Evolutionary conservation across 345 rosid genomes (phyloP).

Genomic region (Litchi chinensis): DNA sequence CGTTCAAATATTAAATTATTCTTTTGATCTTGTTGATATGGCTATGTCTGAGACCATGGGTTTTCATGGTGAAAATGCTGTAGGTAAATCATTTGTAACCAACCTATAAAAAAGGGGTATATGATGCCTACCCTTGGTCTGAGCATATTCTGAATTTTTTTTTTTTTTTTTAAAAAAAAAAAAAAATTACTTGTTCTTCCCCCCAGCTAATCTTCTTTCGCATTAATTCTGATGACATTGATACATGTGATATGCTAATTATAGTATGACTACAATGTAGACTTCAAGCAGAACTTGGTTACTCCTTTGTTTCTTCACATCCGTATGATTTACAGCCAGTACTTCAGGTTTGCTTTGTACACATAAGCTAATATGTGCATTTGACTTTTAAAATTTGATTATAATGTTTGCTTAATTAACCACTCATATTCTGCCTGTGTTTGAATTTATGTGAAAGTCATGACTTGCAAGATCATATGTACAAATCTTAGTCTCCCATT

Average conservation of each 20-base stretch:
- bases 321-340: neutral
- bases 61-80: neutral
- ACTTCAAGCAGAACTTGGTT: too few relatives aligned
- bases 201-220: too few relatives aligned
- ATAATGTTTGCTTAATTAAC: neutral
- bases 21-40: neutral
- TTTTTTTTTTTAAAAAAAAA: too few relatives aligned
- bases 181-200: too few relatives aligned
- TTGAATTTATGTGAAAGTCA: neutral
- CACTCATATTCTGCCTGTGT: neutral
- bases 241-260: neutral
- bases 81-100: neutral
- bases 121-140: neutral
- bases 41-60: neutral
- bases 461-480: neutral
- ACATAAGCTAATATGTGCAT: neutral
- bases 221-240: too few relatives aligned
- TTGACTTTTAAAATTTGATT: neutral
- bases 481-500: neutral
- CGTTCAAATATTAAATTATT: neutral
- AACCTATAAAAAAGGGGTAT: neutral
- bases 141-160: neutral
- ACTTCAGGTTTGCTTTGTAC: neutral
- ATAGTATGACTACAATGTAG: neutral
- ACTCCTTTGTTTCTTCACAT: neutral